phyloP scores from a whole-genome alignment of 2,329 filamentous ascomycete genomes.

The Bipolaris sorokiniana region DNA sequence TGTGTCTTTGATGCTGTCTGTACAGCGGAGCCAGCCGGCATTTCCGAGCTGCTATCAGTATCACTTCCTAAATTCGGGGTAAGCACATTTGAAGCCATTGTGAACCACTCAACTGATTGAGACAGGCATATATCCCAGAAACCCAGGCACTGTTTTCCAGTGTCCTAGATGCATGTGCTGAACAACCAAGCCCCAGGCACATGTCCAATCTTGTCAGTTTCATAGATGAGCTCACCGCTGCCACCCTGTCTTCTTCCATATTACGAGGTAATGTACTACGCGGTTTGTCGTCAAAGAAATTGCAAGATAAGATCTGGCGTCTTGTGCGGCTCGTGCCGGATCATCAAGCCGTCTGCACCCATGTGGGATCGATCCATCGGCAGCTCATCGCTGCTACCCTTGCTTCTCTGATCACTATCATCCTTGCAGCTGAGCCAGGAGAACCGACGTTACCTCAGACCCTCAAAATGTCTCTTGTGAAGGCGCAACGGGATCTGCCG shows the following conservation, averaged over 20 bases:
- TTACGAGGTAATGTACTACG: constrained; percentile 32
- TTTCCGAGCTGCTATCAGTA: constrained; percentile 27
- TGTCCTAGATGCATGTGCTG: constrained; percentile 23
- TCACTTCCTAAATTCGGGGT: constrained; percentile 40
- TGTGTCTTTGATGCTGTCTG: constrained; percentile 18
- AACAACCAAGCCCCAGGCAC: constrained; percentile 8
- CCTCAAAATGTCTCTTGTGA: constrained; percentile 32
- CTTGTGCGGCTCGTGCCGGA: constrained; percentile 19
- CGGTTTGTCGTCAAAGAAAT: constrained; percentile 32
- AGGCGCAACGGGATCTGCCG: constrained; percentile 35
- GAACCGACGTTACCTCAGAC: constrained; percentile 24
- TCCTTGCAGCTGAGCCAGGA: constrained; percentile 25
- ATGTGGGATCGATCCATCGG: constrained; percentile 18
- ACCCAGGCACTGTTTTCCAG: constrained; percentile 23
- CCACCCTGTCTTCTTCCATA: constrained; percentile 14
- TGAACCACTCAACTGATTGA: constrained; percentile 8
- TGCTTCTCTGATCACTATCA: constrained; percentile 37
- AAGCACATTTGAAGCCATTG: constrained; percentile 12
- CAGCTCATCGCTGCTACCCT: constrained; percentile 32
- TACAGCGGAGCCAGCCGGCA: constrained; percentile 15
- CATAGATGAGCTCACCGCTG: constrained; percentile 24
- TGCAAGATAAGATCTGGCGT: constrained; percentile 29
- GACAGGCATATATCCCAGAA: constrained; percentile 30
- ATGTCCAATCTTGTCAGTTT: constrained; percentile 20
- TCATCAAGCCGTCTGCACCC: constrained; percentile 6